Conservation (phyloP, 192 early-diverging fungal genomes). For the Ramicandelaber brevisporus region DNA sequence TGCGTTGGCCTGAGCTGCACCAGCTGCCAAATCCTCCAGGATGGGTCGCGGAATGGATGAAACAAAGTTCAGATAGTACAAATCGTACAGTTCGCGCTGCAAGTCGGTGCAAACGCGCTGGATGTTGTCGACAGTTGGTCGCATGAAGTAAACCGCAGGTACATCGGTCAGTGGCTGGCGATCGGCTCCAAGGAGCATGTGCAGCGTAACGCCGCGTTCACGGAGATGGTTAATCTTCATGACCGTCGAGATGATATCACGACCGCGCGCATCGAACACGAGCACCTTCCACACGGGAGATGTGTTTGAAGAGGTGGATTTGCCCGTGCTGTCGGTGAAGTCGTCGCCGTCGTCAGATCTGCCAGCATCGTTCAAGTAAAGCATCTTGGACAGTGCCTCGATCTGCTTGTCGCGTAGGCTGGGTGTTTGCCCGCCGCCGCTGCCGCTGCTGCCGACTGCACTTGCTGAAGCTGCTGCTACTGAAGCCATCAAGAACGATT, state of each 20-base stretch:
- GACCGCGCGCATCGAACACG: constrained; percentile 78
- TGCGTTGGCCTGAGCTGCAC: constrained; percentile 45
- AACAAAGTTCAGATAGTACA: constrained; percentile 90
- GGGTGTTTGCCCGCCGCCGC: constrained; percentile 6
- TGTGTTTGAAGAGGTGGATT: neutral
- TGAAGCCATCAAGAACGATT: neutral
- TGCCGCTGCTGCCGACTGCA: no score
- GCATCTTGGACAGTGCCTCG: constrained; percentile 57
- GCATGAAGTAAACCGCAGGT: constrained; percentile 87
- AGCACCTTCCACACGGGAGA: constrained; percentile 86
- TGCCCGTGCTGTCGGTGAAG: constrained; percentile 11
- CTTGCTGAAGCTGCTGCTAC: neutral
- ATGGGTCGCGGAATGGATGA: constrained; percentile 62
- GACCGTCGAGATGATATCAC: constrained; percentile 90
- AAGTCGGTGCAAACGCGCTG: constrained; percentile 46
- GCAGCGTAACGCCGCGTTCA: constrained; percentile 87
- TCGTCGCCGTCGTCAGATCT: constrained; percentile 9
- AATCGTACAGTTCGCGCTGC: constrained; percentile 69
- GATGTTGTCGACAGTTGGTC: constrained; percentile 75
- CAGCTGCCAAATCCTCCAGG: constrained; percentile 81
- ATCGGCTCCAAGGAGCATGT: constrained; percentile 72
- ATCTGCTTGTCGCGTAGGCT: constrained; percentile 33
- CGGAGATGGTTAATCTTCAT: constrained; percentile 87
- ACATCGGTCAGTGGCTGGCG: constrained; percentile 83
- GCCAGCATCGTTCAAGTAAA: constrained; percentile 51